phyloP scores from a whole-genome alignment of 1,139 yeast species.

The Geotrichum siamense region DNA sequence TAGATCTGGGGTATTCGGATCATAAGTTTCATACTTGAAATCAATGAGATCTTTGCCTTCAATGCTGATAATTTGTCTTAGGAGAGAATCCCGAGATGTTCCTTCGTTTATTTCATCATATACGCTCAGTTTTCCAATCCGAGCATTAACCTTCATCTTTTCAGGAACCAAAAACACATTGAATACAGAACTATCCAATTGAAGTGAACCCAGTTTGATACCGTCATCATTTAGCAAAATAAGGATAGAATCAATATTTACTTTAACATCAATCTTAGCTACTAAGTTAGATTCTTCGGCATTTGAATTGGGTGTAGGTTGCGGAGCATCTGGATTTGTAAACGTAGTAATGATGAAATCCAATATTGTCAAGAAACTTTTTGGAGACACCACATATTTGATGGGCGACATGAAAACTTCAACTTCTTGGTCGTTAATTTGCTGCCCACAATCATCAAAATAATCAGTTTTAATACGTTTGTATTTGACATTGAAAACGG shows the following conservation, averaged over 20 bases:
- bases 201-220: constrained; percentile 69
- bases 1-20: constrained; percentile 33
- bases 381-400: constrained; percentile 67
- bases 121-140: constrained; percentile 71
- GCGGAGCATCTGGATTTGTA: constrained; percentile 60
- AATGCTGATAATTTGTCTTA: constrained; percentile 65
- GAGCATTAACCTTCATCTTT: constrained; percentile 66
- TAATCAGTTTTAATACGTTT: constrained; percentile 29
- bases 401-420: constrained; percentile 74
- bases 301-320: constrained; percentile 2
- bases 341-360: constrained; percentile 83
- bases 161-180: constrained; percentile 65
- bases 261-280: constrained; percentile 54
- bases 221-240: constrained; percentile 79
- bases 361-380: constrained; percentile 66
- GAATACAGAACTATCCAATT: constrained; percentile 67
- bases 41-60: constrained; percentile 82
- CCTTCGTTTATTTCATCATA: constrained; percentile 71
- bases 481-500: constrained; percentile 59
- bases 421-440: constrained; percentile 68
- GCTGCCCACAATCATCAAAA: constrained; percentile 16
- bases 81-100: constrained; percentile 49
- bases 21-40: constrained; percentile 75
- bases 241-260: constrained; percentile 67
- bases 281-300: constrained; percentile 7